Evolutionary conservation across 352 stramenopile genomes (phyloP), one percentile per base, ranked within the genome.

Genomic region (Thalassiosira mediterranea): DNA sequence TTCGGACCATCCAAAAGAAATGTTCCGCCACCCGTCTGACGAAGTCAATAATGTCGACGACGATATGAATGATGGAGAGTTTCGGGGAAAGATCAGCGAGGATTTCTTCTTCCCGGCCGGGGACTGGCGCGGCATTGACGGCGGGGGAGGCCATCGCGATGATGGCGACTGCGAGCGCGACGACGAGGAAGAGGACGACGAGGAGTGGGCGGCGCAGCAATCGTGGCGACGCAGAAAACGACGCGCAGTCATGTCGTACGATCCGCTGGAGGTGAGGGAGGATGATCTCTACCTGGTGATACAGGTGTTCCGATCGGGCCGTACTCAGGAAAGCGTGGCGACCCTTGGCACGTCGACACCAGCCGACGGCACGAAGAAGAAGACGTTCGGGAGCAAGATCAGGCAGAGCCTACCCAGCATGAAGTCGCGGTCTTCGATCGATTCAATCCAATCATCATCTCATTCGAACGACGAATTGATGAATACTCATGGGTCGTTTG

Each of bases 81-180:
- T 79, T 49, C 56, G 58, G 23, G 72, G 82, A 26, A 93, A 93
- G 54, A 75, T 88, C 47, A 91, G 73, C 48, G 85, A 93, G 51
- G 84, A 91, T 48, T 93, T 91, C 69, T 87, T 81, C 40, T 93
- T 91, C 67, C 85, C 84, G 3, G 83, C 83, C 2, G 87, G 87
- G 25, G 60, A 91, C 65, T 91, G 85, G 85, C 70, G 75, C 25
- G 66, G 49, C 23, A 60, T 90, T 15, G 44, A 82, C 13, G 53
- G 82, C 8, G 69, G 71, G 37, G 57, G 54, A 1, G 34, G 13
- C 7, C 7, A 13, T 7, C 7, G 34, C 34, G 51, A 54, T 23
- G 34, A 67, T 8, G 37, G 40, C 21, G 42, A 76, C n/a, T n/a
- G n/a, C n/a, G 34, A 42, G 34, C 7, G 34, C 7, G 34, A 13